These are phyloP conservation scores for Saccharomyces hybrid DNA, from an alignment of 1,139 yeast genomes.

Conservation along the genomic window DNA sequence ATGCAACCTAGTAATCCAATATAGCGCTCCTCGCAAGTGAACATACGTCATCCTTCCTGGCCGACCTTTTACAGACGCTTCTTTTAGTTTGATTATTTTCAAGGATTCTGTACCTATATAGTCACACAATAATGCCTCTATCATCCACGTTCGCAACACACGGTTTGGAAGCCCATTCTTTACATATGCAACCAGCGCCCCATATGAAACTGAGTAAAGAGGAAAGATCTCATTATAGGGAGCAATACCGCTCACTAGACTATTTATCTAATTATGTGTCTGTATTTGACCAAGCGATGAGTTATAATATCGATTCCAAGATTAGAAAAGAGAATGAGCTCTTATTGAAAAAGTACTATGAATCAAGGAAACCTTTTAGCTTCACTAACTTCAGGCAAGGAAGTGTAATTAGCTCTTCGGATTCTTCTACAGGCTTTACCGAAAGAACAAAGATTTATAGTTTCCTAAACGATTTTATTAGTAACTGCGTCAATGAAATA, in stretches of 20 bases:
- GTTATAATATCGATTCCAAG: constrained; percentile 8
- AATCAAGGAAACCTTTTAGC: constrained; percentile 5
- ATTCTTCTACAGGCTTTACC: constrained; percentile 10
- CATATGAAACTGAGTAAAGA: constrained; percentile 1
- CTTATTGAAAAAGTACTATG: constrained; percentile 19
- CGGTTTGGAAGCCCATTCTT: neutral
- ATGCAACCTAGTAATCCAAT: neutral
- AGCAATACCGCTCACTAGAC: constrained; percentile 2
- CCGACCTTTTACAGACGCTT: too few relatives aligned
- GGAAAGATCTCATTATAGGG: neutral
- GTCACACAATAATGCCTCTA: neutral
- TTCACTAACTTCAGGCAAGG: constrained; percentile 14
- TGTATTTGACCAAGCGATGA: constrained; percentile 7
- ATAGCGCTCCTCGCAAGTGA: neutral
- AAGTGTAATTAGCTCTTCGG: constrained; percentile 18
- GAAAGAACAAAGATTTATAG: constrained; percentile 12
- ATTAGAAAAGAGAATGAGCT: constrained; percentile 16
- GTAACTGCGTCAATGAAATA: neutral
- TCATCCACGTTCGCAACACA: neutral
- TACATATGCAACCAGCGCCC: neutral
- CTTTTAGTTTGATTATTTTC: neutral
- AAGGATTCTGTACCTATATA: neutral
- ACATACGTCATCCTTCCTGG: too few relatives aligned
- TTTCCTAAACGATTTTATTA: constrained; percentile 12
- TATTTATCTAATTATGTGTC: constrained; percentile 10